Evolutionary conservation across 306 rosid species (phyloP), one percentile per base, ranked within the genome.

Genomic region (Fragaria vesca): DNA sequence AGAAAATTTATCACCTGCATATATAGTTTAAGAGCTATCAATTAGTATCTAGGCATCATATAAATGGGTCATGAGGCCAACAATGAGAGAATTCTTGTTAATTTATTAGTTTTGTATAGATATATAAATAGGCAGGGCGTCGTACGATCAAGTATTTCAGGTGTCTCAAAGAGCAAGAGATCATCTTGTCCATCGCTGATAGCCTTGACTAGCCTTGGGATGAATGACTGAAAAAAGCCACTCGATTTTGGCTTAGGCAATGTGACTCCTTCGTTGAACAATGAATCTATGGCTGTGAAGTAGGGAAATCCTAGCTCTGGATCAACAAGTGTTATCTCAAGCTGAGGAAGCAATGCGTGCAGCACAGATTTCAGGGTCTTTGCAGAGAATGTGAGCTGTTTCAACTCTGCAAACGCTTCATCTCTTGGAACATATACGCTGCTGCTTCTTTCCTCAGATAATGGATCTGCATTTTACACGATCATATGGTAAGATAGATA

Each of bases 331-430:
- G 76, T 6, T 2, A 36, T 63, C 52, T 76, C 77, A 0, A 85
- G 79, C 8, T 77, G 54, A 4, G 90, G 90, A 48, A 79, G 5
- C 54, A 87, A 58, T 1, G 83, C 69, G 12, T 68, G 88, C 20
- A 87, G 30, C 20, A 84, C 77, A 2, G 78, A 73, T 55, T 68
- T 76, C 5, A 79, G 20, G 11, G 86, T 24, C 58, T 60, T 81
- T 8, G 72, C 79, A 0, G 58, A 47, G 50, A 87, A 87, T 0
- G 78, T 71, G 6, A 57, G 1, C 11, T 73, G 36, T 45, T 87
- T 87, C 13, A 87, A 32, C 78, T 81, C 86, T 17, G 88, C 68
- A 75, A 87, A 87, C n/a, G 79, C 61, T 69, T 87, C 90, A 30
- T 87, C 90, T 62, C 88, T 62, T 1, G 90, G 90, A 0, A 87